Base-by-base conservation (phyloP, 192 early-diverging fungal genomes). In the Allomyces arbusculus region DNA sequence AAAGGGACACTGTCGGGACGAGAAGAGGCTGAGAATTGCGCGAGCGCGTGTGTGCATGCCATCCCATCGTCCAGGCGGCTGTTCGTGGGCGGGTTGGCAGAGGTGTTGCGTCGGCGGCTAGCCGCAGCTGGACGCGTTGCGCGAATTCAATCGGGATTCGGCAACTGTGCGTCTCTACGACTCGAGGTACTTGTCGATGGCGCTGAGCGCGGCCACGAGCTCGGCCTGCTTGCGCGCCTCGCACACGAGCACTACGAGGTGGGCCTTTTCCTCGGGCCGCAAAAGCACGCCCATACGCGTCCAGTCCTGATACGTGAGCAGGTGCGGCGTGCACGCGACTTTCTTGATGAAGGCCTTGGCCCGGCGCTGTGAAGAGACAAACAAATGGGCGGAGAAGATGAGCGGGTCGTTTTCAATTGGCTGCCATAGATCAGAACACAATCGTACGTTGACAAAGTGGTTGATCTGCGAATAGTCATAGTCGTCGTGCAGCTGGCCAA, bases 221-320 rank as follows among this genome's bases (percentile, higher is more conserved):
- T 79, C 70, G 61, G 79, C 79, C 25, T 80, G 79, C 63, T 79
- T 83, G 62, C 75, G 73, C 6, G 81, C 79, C 65, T 80, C 76
- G 43, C 75, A 72, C 14, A 78, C 71, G 64, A 83, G 70, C 11
- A 83, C 65, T 45, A 78, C 79, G 33, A 83, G 68, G 62, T 81
- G 81, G 61, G 79, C 80, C 65, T 80, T 79, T 63, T 83, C 81
- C 70, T 83, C 81, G 9, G 76, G 73, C 44, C 79, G 68, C 19
- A 82, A 65, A n/a, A 74, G 71, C 65, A 81, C 70, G 10, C 80
- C 80, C 68, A 81, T 74, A 61, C 74, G 72, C 6, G 70, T 73
- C 77, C 80, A 83, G 65, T 83, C 81, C 10, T 69, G 71, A 33
- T 66, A 69, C 43, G 50, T 58, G 1, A 58, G 50, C 12, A n/a